These are phyloP conservation scores for Globisporangium camurandrum DNA, from an alignment of 352 stramenopile genomes.

Conservation along the genomic window DNA sequence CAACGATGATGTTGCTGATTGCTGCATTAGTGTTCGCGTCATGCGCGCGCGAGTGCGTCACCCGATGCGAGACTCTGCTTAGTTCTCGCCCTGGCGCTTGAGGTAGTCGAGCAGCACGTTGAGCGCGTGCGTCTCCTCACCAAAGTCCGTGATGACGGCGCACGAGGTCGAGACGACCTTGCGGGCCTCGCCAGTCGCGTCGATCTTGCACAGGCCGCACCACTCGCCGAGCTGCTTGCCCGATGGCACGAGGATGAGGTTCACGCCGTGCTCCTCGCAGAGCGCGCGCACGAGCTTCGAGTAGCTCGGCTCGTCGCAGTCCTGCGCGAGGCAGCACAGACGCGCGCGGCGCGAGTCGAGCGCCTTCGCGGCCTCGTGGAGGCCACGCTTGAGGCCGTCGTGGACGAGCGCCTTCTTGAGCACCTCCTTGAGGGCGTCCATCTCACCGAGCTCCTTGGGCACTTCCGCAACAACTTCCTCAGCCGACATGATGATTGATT, in stretches of 20 bases:
- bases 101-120: slow-evolving; percentile 99
- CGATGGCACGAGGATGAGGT: slow-evolving; percentile 90
- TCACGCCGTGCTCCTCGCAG: slow-evolving; percentile 91
- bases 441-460: slow-evolving; percentile 92
- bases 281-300: slow-evolving; percentile 98
- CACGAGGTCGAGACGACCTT: slow-evolving; percentile 98
- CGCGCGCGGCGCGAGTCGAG: slow-evolving; percentile 96
- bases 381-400: slow-evolving; percentile 97
- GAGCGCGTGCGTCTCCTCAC: slow-evolving; percentile 97
- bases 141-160: slow-evolving; percentile 99
- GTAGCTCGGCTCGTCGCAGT: slow-evolving; percentile 99
- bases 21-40: background rate
- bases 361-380: slow-evolving; percentile 99
- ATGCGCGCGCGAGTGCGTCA: slow-evolving; percentile 18
- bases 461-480: slow-evolving; percentile 91
- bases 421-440: slow-evolving; percentile 97
- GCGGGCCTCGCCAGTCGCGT: slow-evolving; percentile 94
- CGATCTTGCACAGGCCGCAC: slow-evolving; percentile 99
- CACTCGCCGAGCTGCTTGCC: slow-evolving; percentile 98
- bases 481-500: slow-evolving; percentile 74
- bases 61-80: slow-evolving; percentile 23
- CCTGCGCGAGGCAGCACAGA: slow-evolving; percentile 98
- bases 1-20: background rate
- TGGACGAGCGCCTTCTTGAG: slow-evolving; percentile 99
- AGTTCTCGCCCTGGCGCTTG: slow-evolving; percentile 92